Evolutionary conservation across 192 early-diverging fungal genomes (phyloP).

Genomic region (Rhizophagus prolifer): DNA sequence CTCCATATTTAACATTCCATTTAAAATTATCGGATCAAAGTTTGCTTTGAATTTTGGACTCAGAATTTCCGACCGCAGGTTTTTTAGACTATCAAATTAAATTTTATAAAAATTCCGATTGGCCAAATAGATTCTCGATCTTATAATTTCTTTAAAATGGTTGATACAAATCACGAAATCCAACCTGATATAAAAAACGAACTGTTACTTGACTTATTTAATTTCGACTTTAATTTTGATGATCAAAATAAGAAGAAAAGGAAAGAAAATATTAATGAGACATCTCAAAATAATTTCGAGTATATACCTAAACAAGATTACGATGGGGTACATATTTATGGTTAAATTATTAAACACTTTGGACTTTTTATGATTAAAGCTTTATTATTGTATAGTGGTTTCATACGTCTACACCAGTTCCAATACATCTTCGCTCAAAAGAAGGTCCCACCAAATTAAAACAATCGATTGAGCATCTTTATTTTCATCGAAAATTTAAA

Average conservation of each 20-base stretch:
- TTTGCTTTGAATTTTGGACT: too few relatives aligned
- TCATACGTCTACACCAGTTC: neutral
- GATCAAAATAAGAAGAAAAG: neutral
- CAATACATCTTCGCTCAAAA: neutral
- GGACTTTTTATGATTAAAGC: neutral
- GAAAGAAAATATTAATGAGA: neutral
- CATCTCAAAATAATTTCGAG: neutral
- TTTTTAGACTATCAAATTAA: too few relatives aligned
- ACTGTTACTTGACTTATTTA: neutral
- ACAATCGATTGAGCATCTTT: slow-evolving; percentile 19
- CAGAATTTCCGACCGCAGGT: too few relatives aligned
- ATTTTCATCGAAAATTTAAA: slow-evolving; percentile 7
- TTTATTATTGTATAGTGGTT: neutral
- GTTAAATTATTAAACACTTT: neutral
- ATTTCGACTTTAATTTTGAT: neutral
- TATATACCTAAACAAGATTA: neutral
- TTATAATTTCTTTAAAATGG: neutral
- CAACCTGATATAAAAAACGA: neutral
- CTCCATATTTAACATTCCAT: too few relatives aligned
- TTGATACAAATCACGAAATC: neutral
- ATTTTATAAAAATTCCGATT: too few relatives aligned
- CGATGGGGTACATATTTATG: neutral
- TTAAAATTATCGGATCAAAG: too few relatives aligned
- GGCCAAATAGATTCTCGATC: too few relatives aligned
- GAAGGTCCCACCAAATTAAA: neutral